Evolutionary conservation across 2,329 filamentous ascomycete genomes (phyloP).

Genomic region (Colletotrichum melonis): DNA sequence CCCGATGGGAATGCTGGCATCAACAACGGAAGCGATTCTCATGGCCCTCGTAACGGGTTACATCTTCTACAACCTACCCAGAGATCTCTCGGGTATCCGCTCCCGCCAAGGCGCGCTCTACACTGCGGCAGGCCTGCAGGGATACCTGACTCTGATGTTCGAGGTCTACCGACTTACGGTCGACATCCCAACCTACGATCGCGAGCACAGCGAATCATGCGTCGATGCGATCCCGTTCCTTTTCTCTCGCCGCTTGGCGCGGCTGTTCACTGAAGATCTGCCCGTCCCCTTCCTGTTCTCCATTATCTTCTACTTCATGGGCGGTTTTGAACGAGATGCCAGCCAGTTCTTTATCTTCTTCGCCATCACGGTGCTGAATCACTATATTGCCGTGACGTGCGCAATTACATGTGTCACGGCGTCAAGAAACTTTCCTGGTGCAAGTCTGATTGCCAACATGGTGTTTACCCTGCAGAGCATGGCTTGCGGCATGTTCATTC

Average conservation of each 20-base stretch:
- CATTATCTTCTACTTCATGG: slow-evolving; percentile 82
- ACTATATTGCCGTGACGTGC: slow-evolving; percentile 80
- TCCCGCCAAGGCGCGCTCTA: slow-evolving; percentile 81
- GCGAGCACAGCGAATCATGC: slow-evolving; percentile 79
- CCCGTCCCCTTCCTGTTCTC: slow-evolving; percentile 79
- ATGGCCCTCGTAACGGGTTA: slow-evolving; percentile 81
- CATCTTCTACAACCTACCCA: slow-evolving; percentile 75
- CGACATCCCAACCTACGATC: slow-evolving; percentile 81
- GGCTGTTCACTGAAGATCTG: slow-evolving; percentile 77
- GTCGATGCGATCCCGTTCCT: slow-evolving; percentile 77
- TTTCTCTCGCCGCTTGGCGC: slow-evolving; percentile 75
- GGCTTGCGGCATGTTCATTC: slow-evolving; percentile 82
- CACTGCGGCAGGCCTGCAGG: slow-evolving; percentile 77
- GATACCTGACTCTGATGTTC: slow-evolving; percentile 80
- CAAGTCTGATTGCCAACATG: slow-evolving; percentile 78
- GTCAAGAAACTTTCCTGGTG: slow-evolving; percentile 75
- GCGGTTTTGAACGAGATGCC: slow-evolving; percentile 73
- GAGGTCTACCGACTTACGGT: slow-evolving; percentile 81
- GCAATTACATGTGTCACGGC: slow-evolving; percentile 75
- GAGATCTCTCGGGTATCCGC: slow-evolving; percentile 77
- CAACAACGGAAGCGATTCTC: slow-evolving; percentile 74
- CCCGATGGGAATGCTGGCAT: slow-evolving; percentile 79
- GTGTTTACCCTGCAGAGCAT: slow-evolving; percentile 79
- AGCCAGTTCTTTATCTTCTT: slow-evolving; percentile 80
- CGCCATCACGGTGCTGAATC: slow-evolving; percentile 73